Evolutionary conservation across 2,329 filamentous ascomycete species (phyloP), one percentile per base, ranked within the genome.

Genomic region (Aspergillus alliaceus): DNA sequence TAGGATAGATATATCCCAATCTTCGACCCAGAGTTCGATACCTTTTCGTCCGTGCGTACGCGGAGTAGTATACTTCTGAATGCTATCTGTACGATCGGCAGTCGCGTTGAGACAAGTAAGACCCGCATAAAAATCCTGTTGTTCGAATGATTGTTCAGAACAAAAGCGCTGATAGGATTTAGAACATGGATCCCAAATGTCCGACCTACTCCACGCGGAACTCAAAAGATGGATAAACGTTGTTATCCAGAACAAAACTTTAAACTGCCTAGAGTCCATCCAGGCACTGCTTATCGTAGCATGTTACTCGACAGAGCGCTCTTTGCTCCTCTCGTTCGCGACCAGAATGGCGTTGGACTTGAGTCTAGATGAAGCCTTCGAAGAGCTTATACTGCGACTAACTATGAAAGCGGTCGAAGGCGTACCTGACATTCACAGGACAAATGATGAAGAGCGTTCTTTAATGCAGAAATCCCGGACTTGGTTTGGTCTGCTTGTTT

Each of bases 261-360:
- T 75, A 2, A 74, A 74, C 12, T 74, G 70, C 7, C 53, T 84
- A 0, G 82, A 84, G 57, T 80, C 78, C 0, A 68, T 84, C 0
- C 82, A 85, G 55, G 80, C 82, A 3, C 70, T 85, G 6, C 66
- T 84, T 0, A 70, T 84, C 1, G 74, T 80, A 49, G 80, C 81
- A 0, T 81, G 80, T 54, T 85, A 84, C 59, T 79, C 79, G 0
- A 75, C 82, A 4, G 82, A 84, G 52, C 75, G 81, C 0, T 81
- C 79, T 7, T 64, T 84, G 1, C 68, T 84, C 0, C 69, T 82
- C 2, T 79, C 81, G 0, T 75, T 82, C 42, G 82, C 82, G 1
- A 75, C 79, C 4, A 72, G 79, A 35, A 81, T 84, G 72, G 80
- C 81, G 1, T 67, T 82, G 1, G 79, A 83, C 37, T 62, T 82